Evolutionary conservation across 2,329 filamentous ascomycete species (phyloP).

Genomic region (Epicoccum nigrum): DNA sequence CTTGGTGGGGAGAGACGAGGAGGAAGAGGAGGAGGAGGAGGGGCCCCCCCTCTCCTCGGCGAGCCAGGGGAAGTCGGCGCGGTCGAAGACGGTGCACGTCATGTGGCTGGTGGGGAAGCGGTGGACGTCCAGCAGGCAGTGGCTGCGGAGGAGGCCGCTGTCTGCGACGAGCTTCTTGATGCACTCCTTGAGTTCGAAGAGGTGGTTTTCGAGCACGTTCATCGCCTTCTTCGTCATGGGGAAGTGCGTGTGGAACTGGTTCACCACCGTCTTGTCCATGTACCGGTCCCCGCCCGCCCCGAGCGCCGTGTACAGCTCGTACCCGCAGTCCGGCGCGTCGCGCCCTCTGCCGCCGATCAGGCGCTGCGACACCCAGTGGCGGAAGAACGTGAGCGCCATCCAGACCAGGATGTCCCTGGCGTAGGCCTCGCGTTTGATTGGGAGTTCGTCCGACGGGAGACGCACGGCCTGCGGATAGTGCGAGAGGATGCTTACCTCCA

Average conservation of each 20-base stretch:
- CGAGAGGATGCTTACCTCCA: constrained; percentile 34
- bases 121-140: constrained; percentile 49
- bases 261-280: constrained; percentile 48
- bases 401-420: constrained; percentile 58
- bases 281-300: constrained; percentile 52
- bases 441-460: constrained; percentile 30
- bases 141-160: constrained; percentile 47
- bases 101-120: constrained; percentile 50
- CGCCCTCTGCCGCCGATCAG: constrained; percentile 49
- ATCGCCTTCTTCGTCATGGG: constrained; percentile 53
- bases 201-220: constrained; percentile 49
- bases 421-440: constrained; percentile 53
- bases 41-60: constrained; percentile 13
- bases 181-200: constrained; percentile 51
- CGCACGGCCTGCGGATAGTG: constrained; percentile 39
- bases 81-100: constrained; percentile 52
- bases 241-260: constrained; percentile 50
- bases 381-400: constrained; percentile 56
- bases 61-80: constrained; percentile 51
- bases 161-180: constrained; percentile 49
- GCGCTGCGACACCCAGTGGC: constrained; percentile 54
- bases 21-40: too few relatives aligned
- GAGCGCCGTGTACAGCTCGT: constrained; percentile 52
- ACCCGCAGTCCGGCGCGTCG: constrained; percentile 53
- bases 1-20: constrained; percentile 17